These are phyloP conservation scores for Calendula officinalis DNA, from an alignment of 129 eudicot species.

Conservation along the genomic window DNA sequence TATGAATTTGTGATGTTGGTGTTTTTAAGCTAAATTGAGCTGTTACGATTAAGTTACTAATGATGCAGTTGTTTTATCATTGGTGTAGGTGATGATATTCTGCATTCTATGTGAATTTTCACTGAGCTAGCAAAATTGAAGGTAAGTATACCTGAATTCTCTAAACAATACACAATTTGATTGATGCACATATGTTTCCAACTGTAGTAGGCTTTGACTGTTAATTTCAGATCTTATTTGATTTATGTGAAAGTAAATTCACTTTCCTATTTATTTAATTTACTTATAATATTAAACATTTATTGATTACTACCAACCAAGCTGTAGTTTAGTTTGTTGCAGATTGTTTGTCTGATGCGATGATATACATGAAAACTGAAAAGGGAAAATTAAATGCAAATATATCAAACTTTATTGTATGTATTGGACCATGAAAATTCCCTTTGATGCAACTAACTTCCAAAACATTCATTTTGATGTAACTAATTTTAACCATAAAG, in stretches of 20 bases:
- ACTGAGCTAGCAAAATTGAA: constrained; percentile 10
- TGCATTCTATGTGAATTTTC: constrained; percentile 16
- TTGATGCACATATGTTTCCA: constrained; percentile 3
- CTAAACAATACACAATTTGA: background rate
- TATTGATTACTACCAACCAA: constrained; percentile 10
- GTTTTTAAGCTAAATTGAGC: background rate
- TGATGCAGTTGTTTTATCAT: background rate
- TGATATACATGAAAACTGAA: background rate
- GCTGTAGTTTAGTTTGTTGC: constrained; percentile 1
- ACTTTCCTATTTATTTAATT: background rate
- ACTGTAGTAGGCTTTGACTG: background rate
- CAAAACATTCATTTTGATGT: too few species aligned
- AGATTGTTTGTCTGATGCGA: constrained; percentile 12
- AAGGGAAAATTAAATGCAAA: background rate
- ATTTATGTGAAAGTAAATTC: constrained; percentile 6
- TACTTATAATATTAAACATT: constrained; percentile 1
- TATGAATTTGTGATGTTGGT: background rate
- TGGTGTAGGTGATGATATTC: constrained; percentile 11
- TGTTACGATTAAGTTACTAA: background rate
- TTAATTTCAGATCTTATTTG: constrained; percentile 4
- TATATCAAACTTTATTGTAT: too few species aligned
- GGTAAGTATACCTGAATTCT: constrained; percentile 11
- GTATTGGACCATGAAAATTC: too few species aligned
- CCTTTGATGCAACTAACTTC: background rate
- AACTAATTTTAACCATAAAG: too few species aligned